Conservation (phyloP, 164 flowering plant genomes). For the Warburgia ugandensis region DNA sequence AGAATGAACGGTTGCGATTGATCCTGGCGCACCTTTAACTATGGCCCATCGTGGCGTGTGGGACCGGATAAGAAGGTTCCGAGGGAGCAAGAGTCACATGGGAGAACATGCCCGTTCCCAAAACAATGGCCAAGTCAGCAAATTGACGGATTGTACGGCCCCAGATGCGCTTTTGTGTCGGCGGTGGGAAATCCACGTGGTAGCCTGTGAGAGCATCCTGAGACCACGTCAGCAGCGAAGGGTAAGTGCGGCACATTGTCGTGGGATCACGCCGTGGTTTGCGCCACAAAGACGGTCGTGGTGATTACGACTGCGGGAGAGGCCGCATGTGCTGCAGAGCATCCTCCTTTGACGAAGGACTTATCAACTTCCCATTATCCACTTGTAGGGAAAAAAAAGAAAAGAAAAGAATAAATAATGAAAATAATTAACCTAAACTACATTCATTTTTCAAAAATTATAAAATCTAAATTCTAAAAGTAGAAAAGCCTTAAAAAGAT, state of each 20-base stretch:
- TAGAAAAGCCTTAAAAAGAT: no score
- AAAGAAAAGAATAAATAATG: neutral
- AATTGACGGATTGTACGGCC: constrained; percentile 18
- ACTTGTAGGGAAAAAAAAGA: no score
- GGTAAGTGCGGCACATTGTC: no score
- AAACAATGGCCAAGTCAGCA: constrained; percentile 11
- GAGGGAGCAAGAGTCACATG: neutral
- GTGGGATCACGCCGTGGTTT: constrained; percentile 22
- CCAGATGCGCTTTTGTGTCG: constrained; percentile 3
- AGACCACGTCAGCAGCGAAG: no score
- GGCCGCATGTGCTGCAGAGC: no score
- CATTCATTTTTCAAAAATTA: neutral
- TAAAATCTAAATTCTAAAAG: neutral
- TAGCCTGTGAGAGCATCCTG: neutral
- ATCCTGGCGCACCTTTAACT: no score
- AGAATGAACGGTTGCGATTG: no score
- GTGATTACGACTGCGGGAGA: no score
- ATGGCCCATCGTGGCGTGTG: no score
- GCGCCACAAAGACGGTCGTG: constrained; percentile 8
- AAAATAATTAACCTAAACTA: neutral
- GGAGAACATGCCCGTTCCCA: neutral
- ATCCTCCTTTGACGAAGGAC: neutral
- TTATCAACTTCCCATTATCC: neutral
- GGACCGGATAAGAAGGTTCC: neutral
- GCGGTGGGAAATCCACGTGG: constrained; percentile 1